These are phyloP conservation scores for Solanum hybrid DNA, from an alignment of 305 asterid genomes.

Conservation along the genomic window DNA sequence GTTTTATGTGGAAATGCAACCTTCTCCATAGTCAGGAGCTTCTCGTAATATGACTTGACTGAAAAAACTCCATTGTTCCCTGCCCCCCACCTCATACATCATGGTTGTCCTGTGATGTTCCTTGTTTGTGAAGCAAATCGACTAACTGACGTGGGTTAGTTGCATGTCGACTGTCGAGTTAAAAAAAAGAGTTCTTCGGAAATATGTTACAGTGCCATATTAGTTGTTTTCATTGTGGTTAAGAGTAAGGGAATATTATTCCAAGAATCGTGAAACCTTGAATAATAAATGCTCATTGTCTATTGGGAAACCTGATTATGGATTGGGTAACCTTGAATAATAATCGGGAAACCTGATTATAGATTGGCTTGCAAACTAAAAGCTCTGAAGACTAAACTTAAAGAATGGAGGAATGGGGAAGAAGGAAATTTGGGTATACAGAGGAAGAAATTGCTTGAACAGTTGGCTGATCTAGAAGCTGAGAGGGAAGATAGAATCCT, in stretches of 20 bases:
- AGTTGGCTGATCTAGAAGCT: no score
- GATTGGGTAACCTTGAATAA: no score
- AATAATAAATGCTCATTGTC: background rate
- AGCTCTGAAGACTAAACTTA: no score
- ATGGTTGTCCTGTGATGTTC: background rate
- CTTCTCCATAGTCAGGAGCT: background rate
- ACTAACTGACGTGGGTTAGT: background rate
- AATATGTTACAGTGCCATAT: background rate
- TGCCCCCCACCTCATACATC: background rate
- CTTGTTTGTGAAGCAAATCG: background rate
- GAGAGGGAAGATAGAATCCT: background rate
- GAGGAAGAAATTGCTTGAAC: no score
- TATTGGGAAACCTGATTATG: no score
- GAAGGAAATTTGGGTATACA: no score
- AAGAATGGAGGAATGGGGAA: no score
- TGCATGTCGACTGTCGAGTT: background rate
- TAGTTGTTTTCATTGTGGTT: background rate
- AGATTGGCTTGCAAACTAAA: no score
- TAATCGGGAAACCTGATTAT: no score
- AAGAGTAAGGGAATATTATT: background rate
- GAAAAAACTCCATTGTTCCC: background rate
- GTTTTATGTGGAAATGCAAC: background rate
- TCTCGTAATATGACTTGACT: background rate
- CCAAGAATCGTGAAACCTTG: background rate
- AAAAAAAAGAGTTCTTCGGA: background rate